Evolutionary conservation across 192 early-diverging fungal species (phyloP), one percentile per base, ranked within the genome.

Genomic region (Backusella australiensis): DNA sequence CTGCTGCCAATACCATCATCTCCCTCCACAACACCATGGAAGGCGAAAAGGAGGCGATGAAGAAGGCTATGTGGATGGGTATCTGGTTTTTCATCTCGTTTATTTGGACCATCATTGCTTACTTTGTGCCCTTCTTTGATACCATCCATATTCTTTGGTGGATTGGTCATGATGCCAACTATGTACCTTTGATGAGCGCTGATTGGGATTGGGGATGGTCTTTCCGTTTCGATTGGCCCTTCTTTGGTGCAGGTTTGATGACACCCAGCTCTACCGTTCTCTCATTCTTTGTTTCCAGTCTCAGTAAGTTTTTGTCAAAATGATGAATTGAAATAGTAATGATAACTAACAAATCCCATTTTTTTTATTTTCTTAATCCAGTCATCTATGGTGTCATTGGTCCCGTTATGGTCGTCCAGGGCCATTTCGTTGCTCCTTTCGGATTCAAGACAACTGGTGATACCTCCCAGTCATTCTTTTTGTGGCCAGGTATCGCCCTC

Each of bases 401-500:
- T 56, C 91, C 91, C 32, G 35, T 86, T 35, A 81, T 92, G 69
- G 78, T 85, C 17, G 34, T 59, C 4, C 75, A 80, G n/a, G 86
- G 87, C 7, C 74, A 77, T 38, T 73, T 85, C 66, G 71, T 71
- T 38, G 68, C 65, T 4, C 36, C 71, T 14, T 73, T 21, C 63
- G 82, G 81, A 44, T 86, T 87, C 70, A 69, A 17, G 1, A 67
- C 75, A 34, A 69, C 41, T 1, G 76, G 75, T 36, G 80, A 77
- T 14, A 86, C 90, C 34, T 80, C 91, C 36, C 89, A 87, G 66
- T 89, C 84, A 71, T 92, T 87, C 86, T 85, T 92, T 77, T 78
- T 92, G 52, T 92, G 91, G 91, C 91, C 91, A 17, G 91, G 91
- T 84, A 84, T 92, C 71, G 83, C 83, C 15, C 69, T 92, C 42